These are phyloP conservation scores for Xylariaceae sp. DNA, from an alignment of 2,329 filamentous ascomycete genomes.

Conservation along the genomic window DNA sequence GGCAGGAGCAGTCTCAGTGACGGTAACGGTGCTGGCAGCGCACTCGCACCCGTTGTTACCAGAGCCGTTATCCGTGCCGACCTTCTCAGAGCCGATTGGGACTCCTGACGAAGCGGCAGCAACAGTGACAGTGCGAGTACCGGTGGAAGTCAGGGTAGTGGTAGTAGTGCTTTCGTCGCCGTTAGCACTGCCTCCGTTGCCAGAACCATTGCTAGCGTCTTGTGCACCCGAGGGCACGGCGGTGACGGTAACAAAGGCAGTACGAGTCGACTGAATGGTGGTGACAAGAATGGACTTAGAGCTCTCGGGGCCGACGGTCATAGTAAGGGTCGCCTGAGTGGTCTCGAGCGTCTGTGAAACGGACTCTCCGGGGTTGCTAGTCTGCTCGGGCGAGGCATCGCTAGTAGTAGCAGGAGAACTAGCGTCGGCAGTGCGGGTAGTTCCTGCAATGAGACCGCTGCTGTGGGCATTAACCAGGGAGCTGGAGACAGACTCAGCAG, in stretches of 20 bases:
- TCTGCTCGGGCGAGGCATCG: not conserved
- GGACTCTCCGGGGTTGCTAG: not conserved
- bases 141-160: conserved; percentile 36
- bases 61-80: conserved; percentile 17
- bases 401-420: conserved; percentile 16
- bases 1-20: conserved; percentile 35
- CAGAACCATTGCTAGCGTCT: conserved; percentile 1
- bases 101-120: conserved; percentile 12
- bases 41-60: conserved; percentile 19
- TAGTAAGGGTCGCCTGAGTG: conserved; percentile 28
- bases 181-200: conserved; percentile 6
- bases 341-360: not conserved
- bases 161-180: conserved; percentile 33
- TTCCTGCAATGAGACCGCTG: conserved; percentile 36
- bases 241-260: conserved; percentile 34
- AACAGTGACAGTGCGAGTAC: conserved; percentile 38
- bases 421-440: conserved; percentile 30
- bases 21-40: conserved; percentile 34
- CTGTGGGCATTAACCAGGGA: conserved; percentile 36
- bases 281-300: conserved; percentile 34
- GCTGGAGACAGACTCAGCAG: conserved; percentile 35
- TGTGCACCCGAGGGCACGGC: conserved; percentile 9
- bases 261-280: conserved; percentile 37
- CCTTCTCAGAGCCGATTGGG: conserved; percentile 14
- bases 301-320: conserved; percentile 35